phyloP scores from a whole-genome alignment of 78 protist species.

The Mantamonas sphyraenae region DNA sequence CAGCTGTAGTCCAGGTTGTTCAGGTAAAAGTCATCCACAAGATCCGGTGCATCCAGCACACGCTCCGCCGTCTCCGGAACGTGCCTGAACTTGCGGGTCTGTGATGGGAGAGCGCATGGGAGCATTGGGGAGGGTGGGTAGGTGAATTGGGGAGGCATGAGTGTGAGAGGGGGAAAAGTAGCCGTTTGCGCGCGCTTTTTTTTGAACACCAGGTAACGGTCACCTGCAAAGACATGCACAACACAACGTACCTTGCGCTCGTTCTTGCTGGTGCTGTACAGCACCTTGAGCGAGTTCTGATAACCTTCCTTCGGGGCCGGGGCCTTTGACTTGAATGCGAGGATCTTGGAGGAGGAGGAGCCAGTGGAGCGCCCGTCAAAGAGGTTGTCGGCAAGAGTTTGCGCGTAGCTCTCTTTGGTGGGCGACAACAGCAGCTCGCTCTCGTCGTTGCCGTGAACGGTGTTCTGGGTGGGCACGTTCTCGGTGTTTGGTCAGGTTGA shows the following conservation, averaged over 20 bases:
- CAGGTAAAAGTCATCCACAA: conserved; percentile 93
- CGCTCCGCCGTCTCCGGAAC: conserved; percentile 71
- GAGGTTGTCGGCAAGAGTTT: conserved; percentile 16
- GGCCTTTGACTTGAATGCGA: conserved; percentile 79
- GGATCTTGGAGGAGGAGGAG: conserved; percentile 43
- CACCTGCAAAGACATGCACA: too few species aligned
- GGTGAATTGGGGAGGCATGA: too few species aligned
- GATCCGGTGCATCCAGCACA: conserved; percentile 89
- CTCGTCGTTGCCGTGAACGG: background rate
- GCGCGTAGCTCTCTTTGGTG: conserved; percentile 26
- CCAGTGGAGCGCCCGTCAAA: background rate
- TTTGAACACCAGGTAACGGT: too few species aligned
- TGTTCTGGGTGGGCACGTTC: background rate
- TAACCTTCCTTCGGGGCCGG: conserved; percentile 53
- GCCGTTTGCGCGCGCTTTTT: too few species aligned
- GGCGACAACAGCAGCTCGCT: conserved; percentile 18
- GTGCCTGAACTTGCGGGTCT: conserved; percentile 35
- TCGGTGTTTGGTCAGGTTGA: conserved; percentile 2
- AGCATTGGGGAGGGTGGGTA: too few species aligned
- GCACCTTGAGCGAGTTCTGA: conserved; percentile 36
- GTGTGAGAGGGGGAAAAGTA: too few species aligned
- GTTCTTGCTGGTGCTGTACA: conserved; percentile 21
- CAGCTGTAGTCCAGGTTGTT: conserved; percentile 96
- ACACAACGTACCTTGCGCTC: too few species aligned
- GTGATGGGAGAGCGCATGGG: too few species aligned